phyloP scores from a whole-genome alignment of 352 stramenopile genomes.

The Elongisporangium anandrum region DNA sequence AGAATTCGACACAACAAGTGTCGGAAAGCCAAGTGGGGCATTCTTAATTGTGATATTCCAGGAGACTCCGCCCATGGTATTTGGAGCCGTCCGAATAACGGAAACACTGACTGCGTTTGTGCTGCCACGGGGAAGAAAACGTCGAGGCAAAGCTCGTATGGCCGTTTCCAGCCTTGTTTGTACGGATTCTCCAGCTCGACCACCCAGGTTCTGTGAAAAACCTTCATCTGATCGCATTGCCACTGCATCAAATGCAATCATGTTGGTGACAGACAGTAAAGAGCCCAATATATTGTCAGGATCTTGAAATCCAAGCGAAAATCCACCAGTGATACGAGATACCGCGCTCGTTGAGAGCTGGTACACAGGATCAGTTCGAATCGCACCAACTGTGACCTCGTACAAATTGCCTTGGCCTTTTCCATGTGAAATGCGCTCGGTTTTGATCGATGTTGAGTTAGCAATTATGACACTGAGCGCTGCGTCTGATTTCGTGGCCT shows the following conservation, averaged over 20 bases:
- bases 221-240: slow-evolving; percentile 26
- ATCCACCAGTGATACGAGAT: slow-evolving; percentile 10
- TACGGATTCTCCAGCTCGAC: slow-evolving; percentile 22
- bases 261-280: slow-evolving; percentile 9
- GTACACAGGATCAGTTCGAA: slow-evolving; percentile 22
- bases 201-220: slow-evolving; percentile 14
- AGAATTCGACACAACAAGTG: slow-evolving; percentile 8
- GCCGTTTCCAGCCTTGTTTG: slow-evolving; percentile 14
- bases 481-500: slow-evolving; percentile 8
- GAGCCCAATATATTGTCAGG: not conserved
- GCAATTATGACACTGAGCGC: slow-evolving; percentile 1
- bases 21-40: slow-evolving; percentile 19
- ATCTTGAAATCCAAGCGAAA: slow-evolving; percentile 21
- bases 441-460: slow-evolving; percentile 5
- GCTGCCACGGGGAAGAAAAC: not conserved
- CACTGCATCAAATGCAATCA: slow-evolving; percentile 29
- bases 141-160: slow-evolving; percentile 4
- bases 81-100: slow-evolving; percentile 6
- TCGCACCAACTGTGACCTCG: slow-evolving; percentile 16
- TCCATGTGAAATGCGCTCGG: slow-evolving; percentile 16
- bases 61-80: slow-evolving; percentile 2
- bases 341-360: slow-evolving; percentile 6
- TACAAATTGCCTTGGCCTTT: slow-evolving; percentile 20
- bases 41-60: slow-evolving; percentile 27
- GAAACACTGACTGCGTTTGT: slow-evolving; percentile 1